A percentile compares a stretch with the other conserved stretches of the same genome.
phyloP scores from a whole-genome alignment of 2,329 filamentous ascomycete species.

The Colletotrichum sansevieriae region DNA sequence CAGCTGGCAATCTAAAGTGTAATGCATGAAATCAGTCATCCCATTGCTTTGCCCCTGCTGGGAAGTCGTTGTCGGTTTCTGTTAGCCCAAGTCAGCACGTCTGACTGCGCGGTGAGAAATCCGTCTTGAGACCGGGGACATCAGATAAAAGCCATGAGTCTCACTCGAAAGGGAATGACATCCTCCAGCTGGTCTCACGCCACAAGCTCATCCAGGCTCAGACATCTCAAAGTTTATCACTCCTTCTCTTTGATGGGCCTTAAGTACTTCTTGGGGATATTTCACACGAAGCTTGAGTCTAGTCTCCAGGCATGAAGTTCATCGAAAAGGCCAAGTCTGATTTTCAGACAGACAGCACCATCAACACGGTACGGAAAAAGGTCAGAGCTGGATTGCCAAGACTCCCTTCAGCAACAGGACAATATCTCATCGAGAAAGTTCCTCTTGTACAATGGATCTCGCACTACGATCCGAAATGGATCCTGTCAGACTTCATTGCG shows the following conservation, averaged over 20 bases:
- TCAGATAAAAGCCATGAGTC: conserved; percentile 19
- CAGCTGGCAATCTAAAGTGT: conserved; percentile 18
- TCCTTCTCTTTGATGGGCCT: not conserved
- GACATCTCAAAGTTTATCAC: not conserved
- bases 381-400: conserved; percentile 47
- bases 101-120: conserved; percentile 21
- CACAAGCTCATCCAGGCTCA: not conserved
- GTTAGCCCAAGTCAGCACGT: conserved; percentile 5
- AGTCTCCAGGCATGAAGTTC: conserved; percentile 41
- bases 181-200: not conserved
- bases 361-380: conserved; percentile 50
- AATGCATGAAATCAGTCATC: conserved; percentile 24
- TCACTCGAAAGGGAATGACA: not conserved
- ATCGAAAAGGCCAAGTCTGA: conserved; percentile 48
- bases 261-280: not conserved
- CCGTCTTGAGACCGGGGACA: not conserved
- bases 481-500: conserved; percentile 71
- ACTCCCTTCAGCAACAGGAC: conserved; percentile 65
- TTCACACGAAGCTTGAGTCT: not conserved
- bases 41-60: not conserved
- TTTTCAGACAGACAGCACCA: conserved; percentile 54
- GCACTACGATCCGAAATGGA: conserved; percentile 71
- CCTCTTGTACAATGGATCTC: conserved; percentile 75
- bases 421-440: conserved; percentile 71
- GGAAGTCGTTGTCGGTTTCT: not conserved